phyloP scores from a whole-genome alignment of 169 alveolate species.

The Theileria annulata region DNA sequence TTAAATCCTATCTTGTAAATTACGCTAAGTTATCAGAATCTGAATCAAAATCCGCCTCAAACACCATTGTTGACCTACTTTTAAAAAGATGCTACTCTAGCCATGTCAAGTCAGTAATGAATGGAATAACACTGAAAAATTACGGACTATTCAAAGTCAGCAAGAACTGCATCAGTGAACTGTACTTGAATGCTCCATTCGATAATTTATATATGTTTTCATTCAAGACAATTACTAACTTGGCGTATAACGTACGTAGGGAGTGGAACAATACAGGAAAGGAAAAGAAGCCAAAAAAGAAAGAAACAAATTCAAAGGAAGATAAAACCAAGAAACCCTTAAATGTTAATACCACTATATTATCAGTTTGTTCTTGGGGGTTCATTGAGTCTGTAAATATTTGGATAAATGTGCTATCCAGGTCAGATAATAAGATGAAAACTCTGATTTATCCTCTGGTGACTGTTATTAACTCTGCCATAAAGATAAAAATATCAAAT shows the following conservation, averaged over 20 bases:
- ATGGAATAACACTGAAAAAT: slow-evolving; percentile 40
- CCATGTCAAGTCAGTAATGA: slow-evolving; percentile 24
- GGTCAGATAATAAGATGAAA: slow-evolving; percentile 18
- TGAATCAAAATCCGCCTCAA: slow-evolving; percentile 15
- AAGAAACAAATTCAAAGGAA: background rate
- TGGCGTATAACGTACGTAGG: slow-evolving; percentile 48
- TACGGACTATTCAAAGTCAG: slow-evolving; percentile 46
- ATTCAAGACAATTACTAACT: slow-evolving; percentile 47
- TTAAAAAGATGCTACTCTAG: slow-evolving; percentile 44
- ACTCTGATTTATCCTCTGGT: slow-evolving; percentile 57
- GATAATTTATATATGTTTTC: slow-evolving; percentile 30
- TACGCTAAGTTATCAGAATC: slow-evolving; percentile 28
- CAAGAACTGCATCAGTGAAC: slow-evolving; percentile 57
- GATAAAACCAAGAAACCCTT: slow-evolving; percentile 17
- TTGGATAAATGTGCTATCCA: slow-evolving; percentile 38
- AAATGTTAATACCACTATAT: slow-evolving; percentile 1
- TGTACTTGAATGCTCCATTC: slow-evolving; percentile 19
- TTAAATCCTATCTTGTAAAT: slow-evolving; percentile 11
- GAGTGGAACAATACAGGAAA: slow-evolving; percentile 42
- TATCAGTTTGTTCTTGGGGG: slow-evolving; percentile 59
- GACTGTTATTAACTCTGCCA: slow-evolving; percentile 39
- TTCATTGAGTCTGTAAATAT: slow-evolving; percentile 56
- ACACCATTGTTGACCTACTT: slow-evolving; percentile 34
- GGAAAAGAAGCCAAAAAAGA: background rate
- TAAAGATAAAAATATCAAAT: slow-evolving; percentile 30